Conservation (phyloP, 2,329 filamentous ascomycete genomes). For the Venturia oleaginea region DNA sequence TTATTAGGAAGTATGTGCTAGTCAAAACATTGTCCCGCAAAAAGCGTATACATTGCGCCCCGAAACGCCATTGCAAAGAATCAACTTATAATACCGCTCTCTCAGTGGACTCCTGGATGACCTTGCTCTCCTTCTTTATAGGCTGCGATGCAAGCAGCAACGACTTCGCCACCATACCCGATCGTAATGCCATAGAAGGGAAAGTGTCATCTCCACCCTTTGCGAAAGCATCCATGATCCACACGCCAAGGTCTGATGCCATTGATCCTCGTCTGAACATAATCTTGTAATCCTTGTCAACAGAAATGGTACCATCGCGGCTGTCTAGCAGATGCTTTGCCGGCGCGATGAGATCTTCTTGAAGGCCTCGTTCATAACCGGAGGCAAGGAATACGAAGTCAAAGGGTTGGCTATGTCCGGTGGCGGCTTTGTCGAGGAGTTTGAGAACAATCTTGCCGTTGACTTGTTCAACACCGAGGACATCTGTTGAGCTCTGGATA, state of each 20-base stretch:
- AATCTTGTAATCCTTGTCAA: constrained; percentile 10
- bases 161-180: constrained; percentile 1
- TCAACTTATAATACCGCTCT: neutral
- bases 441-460: neutral
- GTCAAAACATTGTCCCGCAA: neutral
- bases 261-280: neutral
- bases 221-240: constrained; percentile 10
- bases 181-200: constrained; percentile 7
- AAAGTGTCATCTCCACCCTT: constrained; percentile 1
- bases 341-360: constrained; percentile 9
- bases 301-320: neutral
- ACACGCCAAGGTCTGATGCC: neutral
- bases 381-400: constrained; percentile 13
- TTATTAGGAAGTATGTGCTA: neutral
- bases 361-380: constrained; percentile 9
- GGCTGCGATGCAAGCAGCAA: neutral
- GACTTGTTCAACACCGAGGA: neutral
- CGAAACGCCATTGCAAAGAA: neutral
- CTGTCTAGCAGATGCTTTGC: constrained; percentile 6
- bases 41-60: neutral
- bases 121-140: neutral
- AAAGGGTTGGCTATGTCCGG: constrained; percentile 2
- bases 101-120: neutral
- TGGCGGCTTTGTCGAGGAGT: neutral
- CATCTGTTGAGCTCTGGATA: neutral